A percentile compares a stretch with the other conserved stretches of the same genome.
Conservation (phyloP, 345 rosid genomes). For the Gossypium arboreum region DNA sequence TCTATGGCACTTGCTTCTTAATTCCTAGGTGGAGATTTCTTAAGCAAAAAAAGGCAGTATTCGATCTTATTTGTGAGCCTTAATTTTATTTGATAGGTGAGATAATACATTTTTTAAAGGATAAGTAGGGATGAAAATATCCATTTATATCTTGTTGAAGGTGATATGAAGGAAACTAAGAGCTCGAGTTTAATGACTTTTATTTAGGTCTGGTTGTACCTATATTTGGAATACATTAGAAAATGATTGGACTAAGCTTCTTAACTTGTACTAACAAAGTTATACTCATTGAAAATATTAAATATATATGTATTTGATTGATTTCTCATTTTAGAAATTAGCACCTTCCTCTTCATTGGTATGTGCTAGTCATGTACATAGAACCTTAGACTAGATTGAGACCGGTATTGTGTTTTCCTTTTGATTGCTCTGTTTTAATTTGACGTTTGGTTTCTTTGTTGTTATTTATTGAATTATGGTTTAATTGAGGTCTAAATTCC, state of each 20-base stretch:
- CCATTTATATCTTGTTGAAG: constrained; percentile 2
- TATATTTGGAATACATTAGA: not conserved
- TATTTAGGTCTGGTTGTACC: not conserved
- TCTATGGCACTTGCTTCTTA: not conserved
- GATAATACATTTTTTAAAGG: not conserved
- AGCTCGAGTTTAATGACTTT: not conserved
- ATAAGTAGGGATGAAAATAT: not conserved
- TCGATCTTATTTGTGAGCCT: not conserved
- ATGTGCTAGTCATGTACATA: not conserved
- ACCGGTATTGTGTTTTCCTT: not conserved
- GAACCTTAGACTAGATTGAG: not conserved
- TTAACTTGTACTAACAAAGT: not conserved
- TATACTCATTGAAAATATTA: not conserved
- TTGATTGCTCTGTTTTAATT: not conserved
- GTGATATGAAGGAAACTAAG: not conserved
- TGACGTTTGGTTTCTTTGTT: not conserved
- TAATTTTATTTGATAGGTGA: not conserved
- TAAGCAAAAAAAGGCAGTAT: not conserved
- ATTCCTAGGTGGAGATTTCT: not conserved
- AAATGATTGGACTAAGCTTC: not conserved
- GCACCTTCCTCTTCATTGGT: not conserved
- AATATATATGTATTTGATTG: not conserved
- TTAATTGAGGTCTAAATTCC: not conserved
- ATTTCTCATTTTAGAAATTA: not conserved
- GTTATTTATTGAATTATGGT: not conserved